Base-by-base conservation (phyloP, 2,329 filamentous ascomycete genomes). In the Clonostachys rosea region DNA sequence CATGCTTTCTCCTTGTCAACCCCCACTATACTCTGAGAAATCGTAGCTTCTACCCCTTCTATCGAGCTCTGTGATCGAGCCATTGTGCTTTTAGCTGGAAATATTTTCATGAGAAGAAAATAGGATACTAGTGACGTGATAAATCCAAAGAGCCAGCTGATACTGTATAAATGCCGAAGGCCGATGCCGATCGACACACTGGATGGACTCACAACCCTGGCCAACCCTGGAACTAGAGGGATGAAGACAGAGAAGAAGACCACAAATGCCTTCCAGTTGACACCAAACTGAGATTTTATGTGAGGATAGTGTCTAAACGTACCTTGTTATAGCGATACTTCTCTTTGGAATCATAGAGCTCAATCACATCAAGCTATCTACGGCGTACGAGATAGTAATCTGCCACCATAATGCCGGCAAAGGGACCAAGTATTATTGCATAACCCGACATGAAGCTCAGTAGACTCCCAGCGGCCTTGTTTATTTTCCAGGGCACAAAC, bases 321-420 rank as follows among this genome's bases (percentile, higher is more conserved):
- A 30, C 24, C 24, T 30, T 30, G 16, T 46, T 44, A 54, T 61
- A 70, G 41, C 63, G 60, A 52, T 73, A 73, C 44, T 65, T 66
- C 45, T 69, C 68, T 30, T 61, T 51, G 9, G 65, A 66, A 42
- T 67, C 56, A 55, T 73, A 74, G 34, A 74, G 56, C 12, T 63
- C 68, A 3, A 65, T 66, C 30, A 73, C 61, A 50, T 74, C 67
- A 49, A 67, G 59, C 33, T 62, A 58, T 34, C 59, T 54, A 36
- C 58, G 56, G 49, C 70, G 67, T 50, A 66, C 54, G 34, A 67
- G 48, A 61, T 60, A 67, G 51, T 60, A 74, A 50, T 74, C 70
- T 33, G 60, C 57, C 14, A 60, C 57, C 37, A 73, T 61, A 42
- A 71, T 64, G 39, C 65, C 69, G 6, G 68, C 60, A 34, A 74